These are phyloP conservation scores for Aspergillus nidulans DNA, from an alignment of 495 filamentous ascomycete species.

Conservation along the genomic window DNA sequence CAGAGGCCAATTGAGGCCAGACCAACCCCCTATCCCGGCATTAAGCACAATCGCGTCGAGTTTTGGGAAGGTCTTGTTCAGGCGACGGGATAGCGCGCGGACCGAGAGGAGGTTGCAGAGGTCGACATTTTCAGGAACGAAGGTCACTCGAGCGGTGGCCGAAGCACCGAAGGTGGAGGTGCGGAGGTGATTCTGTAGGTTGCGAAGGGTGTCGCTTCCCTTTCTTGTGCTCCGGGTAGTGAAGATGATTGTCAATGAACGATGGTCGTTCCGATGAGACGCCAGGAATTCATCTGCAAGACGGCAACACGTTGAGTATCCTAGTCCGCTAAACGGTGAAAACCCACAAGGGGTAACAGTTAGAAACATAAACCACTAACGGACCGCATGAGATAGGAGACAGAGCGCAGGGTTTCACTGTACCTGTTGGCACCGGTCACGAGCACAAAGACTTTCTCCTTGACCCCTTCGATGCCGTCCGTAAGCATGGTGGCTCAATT, in stretches of 20 bases:
- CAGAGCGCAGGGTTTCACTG: not conserved
- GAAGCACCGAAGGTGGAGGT: slow-evolving; percentile 17
- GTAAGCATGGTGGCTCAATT: slow-evolving; percentile 3
- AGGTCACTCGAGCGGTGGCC: slow-evolving; percentile 35
- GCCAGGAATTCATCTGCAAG: slow-evolving; percentile 86
- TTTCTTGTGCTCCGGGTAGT: slow-evolving; percentile 48
- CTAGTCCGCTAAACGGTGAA: slow-evolving; percentile 65
- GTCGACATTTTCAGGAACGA: slow-evolving; percentile 50
- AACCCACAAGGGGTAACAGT: slow-evolving; percentile 5
- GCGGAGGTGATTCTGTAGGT: slow-evolving; percentile 37
- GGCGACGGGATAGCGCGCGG: slow-evolving; percentile 43
- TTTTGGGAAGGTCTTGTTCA: slow-evolving; percentile 52
- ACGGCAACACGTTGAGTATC: slow-evolving; percentile 79
- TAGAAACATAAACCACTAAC: slow-evolving; percentile 4
- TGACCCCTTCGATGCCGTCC: not conserved
- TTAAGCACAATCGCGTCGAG: slow-evolving; percentile 82
- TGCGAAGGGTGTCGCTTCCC: slow-evolving; percentile 36
- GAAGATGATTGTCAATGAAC: slow-evolving; percentile 53
- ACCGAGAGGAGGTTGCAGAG: slow-evolving; percentile 53
- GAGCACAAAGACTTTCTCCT: slow-evolving; percentile 31
- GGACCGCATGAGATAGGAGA: not conserved
- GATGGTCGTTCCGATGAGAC: slow-evolving; percentile 50
- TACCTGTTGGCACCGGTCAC: slow-evolving; percentile 54
- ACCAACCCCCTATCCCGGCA: slow-evolving; percentile 85
- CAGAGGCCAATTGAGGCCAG: slow-evolving; percentile 66